These are phyloP conservation scores for Entomortierella lignicola DNA, from an alignment of 192 early-diverging fungal genomes.

Conservation along the genomic window DNA sequence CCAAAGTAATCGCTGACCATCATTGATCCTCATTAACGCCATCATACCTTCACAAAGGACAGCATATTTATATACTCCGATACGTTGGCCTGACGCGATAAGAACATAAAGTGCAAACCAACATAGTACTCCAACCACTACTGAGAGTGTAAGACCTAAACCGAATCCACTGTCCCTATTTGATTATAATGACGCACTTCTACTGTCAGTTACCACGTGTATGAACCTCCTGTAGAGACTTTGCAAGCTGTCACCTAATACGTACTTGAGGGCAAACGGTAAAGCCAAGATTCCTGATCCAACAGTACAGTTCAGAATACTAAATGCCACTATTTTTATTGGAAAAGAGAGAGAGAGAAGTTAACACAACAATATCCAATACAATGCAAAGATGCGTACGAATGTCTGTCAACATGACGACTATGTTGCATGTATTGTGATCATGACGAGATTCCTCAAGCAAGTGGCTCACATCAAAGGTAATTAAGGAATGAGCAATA, in stretches of 20 bases:
- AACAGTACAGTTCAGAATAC: constrained; percentile 76
- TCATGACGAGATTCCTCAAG: no score
- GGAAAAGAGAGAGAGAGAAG: background rate
- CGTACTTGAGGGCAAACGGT: constrained; percentile 70
- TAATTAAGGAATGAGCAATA: no score
- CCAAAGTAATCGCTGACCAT: no score
- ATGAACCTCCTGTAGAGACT: no score
- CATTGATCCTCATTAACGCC: no score
- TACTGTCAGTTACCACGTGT: no score
- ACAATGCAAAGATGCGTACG: no score
- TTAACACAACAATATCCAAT: no score
- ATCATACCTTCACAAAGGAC: constrained; percentile 52
- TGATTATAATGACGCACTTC: background rate
- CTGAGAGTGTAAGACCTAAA: constrained; percentile 60
- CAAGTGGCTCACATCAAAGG: no score
- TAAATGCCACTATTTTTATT: constrained; percentile 55
- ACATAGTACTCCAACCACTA: constrained; percentile 60
- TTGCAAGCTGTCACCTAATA: background rate
- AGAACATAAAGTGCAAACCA: constrained; percentile 64
- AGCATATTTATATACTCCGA: constrained; percentile 65
- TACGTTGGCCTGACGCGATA: constrained; percentile 62
- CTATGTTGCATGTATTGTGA: no score
- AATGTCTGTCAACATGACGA: no score
- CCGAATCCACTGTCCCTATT: constrained; percentile 65
- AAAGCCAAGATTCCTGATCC: constrained; percentile 76